Percentiles rank a stretch among this genome's conserved stretches.
These are phyloP conservation scores for Rhynchospora breviuscula DNA, from an alignment of 176 grass and related monocot genomes.

Conservation along the genomic window DNA sequence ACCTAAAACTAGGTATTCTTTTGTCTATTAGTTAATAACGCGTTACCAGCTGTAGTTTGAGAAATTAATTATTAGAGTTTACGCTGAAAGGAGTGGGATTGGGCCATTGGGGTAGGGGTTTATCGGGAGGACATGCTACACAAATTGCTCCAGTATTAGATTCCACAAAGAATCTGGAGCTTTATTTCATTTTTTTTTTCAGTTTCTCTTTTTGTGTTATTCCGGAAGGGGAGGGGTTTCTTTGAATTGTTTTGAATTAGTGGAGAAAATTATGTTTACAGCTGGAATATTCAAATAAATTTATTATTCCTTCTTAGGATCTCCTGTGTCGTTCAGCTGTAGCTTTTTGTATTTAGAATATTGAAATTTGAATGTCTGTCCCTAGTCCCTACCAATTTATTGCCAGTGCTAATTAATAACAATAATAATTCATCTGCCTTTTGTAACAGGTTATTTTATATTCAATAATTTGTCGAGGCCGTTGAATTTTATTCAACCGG, in stretches of 20 bases:
- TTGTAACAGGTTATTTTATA: neutral
- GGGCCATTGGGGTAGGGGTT: neutral
- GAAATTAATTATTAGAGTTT: neutral
- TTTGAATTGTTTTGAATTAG: neutral
- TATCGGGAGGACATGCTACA: neutral
- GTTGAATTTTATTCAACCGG: neutral
- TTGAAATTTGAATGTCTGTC: neutral
- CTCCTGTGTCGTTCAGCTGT: neutral
- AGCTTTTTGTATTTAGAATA: neutral
- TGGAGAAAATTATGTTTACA: neutral
- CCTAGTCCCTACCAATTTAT: neutral
- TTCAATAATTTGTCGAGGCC: neutral
- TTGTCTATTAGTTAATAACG: neutral
- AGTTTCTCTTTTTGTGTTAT: neutral
- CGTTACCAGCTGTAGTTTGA: neutral
- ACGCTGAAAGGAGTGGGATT: too few relatives aligned
- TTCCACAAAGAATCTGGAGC: neutral
- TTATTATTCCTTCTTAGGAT: neutral
- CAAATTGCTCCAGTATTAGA: neutral
- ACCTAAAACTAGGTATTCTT: conserved; percentile 35
- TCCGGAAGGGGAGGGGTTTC: neutral
- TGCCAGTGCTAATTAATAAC: neutral
- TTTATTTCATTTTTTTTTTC: neutral
- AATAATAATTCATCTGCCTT: neutral
- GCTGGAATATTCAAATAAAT: neutral